Evolutionary conservation across 2,329 filamentous ascomycete genomes (phyloP), one percentile per base, ranked within the genome.

Genomic region (Fusarium siculi): DNA sequence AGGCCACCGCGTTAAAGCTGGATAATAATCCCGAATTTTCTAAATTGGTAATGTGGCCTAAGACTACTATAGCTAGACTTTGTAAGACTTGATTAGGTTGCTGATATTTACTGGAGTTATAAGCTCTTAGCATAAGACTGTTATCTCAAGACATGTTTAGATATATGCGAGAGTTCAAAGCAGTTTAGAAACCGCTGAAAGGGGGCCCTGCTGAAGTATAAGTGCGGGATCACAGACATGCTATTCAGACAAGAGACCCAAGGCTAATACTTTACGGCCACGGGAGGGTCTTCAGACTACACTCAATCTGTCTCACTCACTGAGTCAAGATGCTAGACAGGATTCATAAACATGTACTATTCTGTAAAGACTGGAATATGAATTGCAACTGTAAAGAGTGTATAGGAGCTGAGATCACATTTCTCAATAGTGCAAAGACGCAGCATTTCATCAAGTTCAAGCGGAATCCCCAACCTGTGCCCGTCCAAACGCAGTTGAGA

Each of bases 401-500:
- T 30, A n/a, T n/a, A n/a, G n/a, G n/a, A n/a, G n/a, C n/a, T n/a
- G n/a, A 7, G 8, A n/a, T 28, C 12, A 14, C 2, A 44, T 32
- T 32, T 32, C 30, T 2, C 30, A 2, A 32, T 32, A 4, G 6
- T 32, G 30, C 32, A 37, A 36, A 16, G n/a, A 36, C 8, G 4
- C 4, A 32, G 4, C 36, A 37, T 14, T 32, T 9, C 21, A 9
- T 23, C 14, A 12, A 4, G 9, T 12, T 36, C 9, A 36, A 12
- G 7, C 16, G 21, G 9, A 25, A 34, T 2, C 23, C 3, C 11
- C 19, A 0, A 5, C 9, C 39, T 44, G 50, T 5, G 12, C 54
- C 2, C 60, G 30, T 1, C 61, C 55, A 37, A 63, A 63, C 9
- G 61, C 61, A 43, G 61, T 63, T 3, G 43, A 12, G 11, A 63